Percentiles rank a stretch among this genome's conserved stretches.
phyloP scores from a whole-genome alignment of 768 basidiomycete species.

The Collybiopsis confluens region DNA sequence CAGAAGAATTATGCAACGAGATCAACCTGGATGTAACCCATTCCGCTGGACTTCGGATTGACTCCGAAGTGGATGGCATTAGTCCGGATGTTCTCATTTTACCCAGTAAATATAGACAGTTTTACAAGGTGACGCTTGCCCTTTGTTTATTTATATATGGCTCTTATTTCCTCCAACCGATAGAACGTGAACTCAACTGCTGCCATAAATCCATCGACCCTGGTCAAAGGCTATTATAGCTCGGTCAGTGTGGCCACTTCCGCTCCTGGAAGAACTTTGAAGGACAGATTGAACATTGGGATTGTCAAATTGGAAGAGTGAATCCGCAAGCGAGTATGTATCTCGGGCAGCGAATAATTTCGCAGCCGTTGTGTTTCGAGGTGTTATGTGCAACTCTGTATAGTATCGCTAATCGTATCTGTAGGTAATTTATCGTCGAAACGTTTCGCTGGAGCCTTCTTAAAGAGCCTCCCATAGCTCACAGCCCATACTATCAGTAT shows the following conservation, averaged over 20 bases:
- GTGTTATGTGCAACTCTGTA: too few species aligned
- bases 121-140: constrained; percentile 62
- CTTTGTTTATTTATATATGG: neutral
- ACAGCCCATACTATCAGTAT: too few species aligned
- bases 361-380: neutral
- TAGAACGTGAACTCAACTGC: constrained; percentile 75
- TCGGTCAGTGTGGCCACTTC: constrained; percentile 30
- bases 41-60: constrained; percentile 39
- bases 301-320: constrained; percentile 25
- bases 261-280: constrained; percentile 21
- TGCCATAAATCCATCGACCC: constrained; percentile 83
- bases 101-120: constrained; percentile 87
- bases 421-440: too few species aligned
- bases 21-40: constrained; percentile 91
- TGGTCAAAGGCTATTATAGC: constrained; percentile 58
- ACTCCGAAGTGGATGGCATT: constrained; percentile 34
- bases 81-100: constrained; percentile 84
- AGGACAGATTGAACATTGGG: constrained; percentile 30
- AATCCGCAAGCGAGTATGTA: too few species aligned
- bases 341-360: too few species aligned
- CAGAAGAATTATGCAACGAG: constrained; percentile 67
- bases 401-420: too few species aligned
- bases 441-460: too few species aligned
- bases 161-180: neutral
- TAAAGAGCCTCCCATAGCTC: too few species aligned